Base-by-base conservation (phyloP, 306 rosid genomes). In the Sicyos edulis region DNA sequence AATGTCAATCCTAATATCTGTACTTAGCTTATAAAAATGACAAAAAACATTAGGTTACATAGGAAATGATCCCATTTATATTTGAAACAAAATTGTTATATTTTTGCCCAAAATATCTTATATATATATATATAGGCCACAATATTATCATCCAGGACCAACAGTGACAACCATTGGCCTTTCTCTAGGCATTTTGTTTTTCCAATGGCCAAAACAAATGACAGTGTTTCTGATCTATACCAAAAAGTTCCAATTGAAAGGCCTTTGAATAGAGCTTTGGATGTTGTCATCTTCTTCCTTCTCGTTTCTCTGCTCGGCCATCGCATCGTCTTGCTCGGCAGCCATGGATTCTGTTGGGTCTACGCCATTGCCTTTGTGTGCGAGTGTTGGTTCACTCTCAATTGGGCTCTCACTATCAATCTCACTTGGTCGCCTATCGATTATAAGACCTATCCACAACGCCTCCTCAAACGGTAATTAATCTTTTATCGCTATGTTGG, bases 341-440 rank as follows among this genome's bases (percentile, higher is more conserved):
- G 60, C 71, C 78, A 72, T 57, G 82, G 78, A 11, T 54, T 78
- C 74, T 61, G 81, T 47, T 83, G 83, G 75, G 62, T 86, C 4
- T 58, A 32, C 1, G 53, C 0, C 0, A 17, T 88, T 17, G 93
- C 96, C 58, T 81, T 88, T 37, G 7, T 86, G 2, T 90, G 88
- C 40, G 92, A 87, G 75, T 78, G 79, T 4, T 87, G 86, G 82
- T 90, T 90, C 82, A 74, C 96, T 72, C 71, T 78, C 82, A 47
- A 55, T 12, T 83, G 78, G 84, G 0, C 77, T 57, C 54, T 80
- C 6, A 66, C 47, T 55, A 17, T 88, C 70, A 74, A 10, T 81
- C 71, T 57, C 75, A 78, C 69, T 49, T 90, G 95, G 95, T 79
- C 78, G 52, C 95, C 90, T 26, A 64, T 83, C 10, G 49, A 32